Evolutionary conservation across 2,329 filamentous ascomycete species (phyloP), one percentile per base, ranked within the genome.

Genomic region (Lasiodiplodia theobromae): DNA sequence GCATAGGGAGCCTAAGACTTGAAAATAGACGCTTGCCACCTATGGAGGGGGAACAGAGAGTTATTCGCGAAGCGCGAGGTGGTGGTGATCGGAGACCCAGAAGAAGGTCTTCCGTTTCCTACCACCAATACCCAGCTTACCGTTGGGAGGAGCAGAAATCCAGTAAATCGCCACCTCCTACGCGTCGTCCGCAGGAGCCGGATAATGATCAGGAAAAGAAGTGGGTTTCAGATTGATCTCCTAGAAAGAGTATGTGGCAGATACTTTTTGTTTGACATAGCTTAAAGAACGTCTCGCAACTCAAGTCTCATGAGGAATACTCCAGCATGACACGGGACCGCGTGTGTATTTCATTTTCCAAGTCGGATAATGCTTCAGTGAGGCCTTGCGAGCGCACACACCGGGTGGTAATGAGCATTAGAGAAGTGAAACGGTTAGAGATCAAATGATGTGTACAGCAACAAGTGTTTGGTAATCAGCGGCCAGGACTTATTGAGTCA

Each of bases 1-100:
- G 58, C 28, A 63, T 63, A 44, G 25, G 44, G 1, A 23, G 38
- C 8, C 23, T 8, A 2, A 25, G 38, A 18, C 40, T 18, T 25
- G 44, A 18, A 16, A n/a, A 18, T 6, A 37, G 12, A 18, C 16
- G 53, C 8, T 18, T 25, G 14, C 52, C 21, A 10, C 23, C 14
- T 8, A 28, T 54, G n/a, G n/a, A n/a, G n/a, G 23, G 58, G 28
- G 58, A 44, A 3, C 18, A 63, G 18, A 63, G 58, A 28, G 44
- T 63, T 2, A 37, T 63, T 11, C 14, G 16, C 18, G 25, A 63
- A 28, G 58, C 44, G 28, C 44, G 44, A 44, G 25, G 18, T 4
- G 44, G 44, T 10, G 25, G 25, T 31, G 37, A 47, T 34, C 37
- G 31, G 7, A 49, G 40, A 16, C 21, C 44, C 18, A n/a, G n/a